Base-by-base conservation (phyloP, 176 grass and related monocot genomes). In the Oryza meridionalis region DNA sequence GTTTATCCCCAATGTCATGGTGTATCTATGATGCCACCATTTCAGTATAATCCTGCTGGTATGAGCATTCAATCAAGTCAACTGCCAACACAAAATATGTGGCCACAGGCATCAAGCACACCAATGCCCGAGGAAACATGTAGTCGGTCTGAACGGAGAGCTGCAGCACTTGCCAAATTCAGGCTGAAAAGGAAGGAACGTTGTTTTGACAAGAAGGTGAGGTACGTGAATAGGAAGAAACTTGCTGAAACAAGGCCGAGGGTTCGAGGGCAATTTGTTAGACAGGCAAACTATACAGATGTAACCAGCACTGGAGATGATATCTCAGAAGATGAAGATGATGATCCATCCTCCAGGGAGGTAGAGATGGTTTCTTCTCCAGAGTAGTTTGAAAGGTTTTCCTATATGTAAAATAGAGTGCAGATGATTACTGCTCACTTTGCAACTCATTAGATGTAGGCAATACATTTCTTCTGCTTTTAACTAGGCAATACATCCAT, bases 121-220 rank as follows among this genome's bases (percentile, higher is more conserved):
- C 79, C 85, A 42, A 44, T 81, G 67, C 85, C 91, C 65, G 89
- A 91, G 67, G 72, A 86, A 76, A 91, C 80, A 69, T 73, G 76
- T 73, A 87, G 77, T 77, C 85, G 16, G n/a, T 87, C 85, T 40
- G 81, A 94, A 32, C 92, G 88, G 84, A 89, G 93, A 58, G 93
- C 87, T 35, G 91, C 90, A 59, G 93, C 96, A 47, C 90, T 98
- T 62, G 89, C 94, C n/a, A 98, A 98, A 67, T 98, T 96, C 80
- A 94, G 93, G 81, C 89, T 79, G 76, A 98, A 98, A 88, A 90
- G 93, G 67, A 98, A 96, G 73, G 93, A 93, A 9, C 90, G 91
- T 11, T 96, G 96, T 72, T 98, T 98, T 75, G 91, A 98, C 74
- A 98, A 98, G 89, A 98, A 98, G 71, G 94, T 98, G 75, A 94